Evolutionary conservation across 306 rosid genomes (phyloP).

Genomic region (Pueraria montana): DNA sequence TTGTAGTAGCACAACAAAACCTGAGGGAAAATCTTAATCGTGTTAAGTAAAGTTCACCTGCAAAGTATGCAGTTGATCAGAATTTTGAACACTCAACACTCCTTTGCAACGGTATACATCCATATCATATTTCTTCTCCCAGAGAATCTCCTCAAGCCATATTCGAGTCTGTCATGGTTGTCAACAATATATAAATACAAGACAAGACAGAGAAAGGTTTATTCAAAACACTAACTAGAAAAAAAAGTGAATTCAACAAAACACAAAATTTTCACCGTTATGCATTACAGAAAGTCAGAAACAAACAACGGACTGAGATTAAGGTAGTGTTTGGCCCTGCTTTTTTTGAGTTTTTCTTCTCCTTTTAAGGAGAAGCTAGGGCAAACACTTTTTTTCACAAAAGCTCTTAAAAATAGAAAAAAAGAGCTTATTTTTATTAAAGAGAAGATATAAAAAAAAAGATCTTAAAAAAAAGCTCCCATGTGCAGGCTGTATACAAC

Average conservation of each 20-base stretch:
- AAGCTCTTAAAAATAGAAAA: too few species aligned
- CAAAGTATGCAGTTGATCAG: slow-evolving; percentile 82
- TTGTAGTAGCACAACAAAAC: background rate
- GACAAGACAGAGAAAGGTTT: slow-evolving; percentile 21
- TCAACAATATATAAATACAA: slow-evolving; percentile 26
- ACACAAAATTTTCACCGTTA: slow-evolving; percentile 18
- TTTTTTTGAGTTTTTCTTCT: too few species aligned
- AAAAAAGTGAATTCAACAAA: slow-evolving; percentile 11
- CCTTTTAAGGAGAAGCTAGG: too few species aligned
- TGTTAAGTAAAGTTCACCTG: slow-evolving; percentile 66
- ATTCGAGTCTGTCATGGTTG: slow-evolving; percentile 63
- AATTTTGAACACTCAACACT: slow-evolving; percentile 67
- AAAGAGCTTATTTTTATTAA: too few species aligned
- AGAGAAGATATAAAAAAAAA: too few species aligned
- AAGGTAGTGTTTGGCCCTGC: too few species aligned
- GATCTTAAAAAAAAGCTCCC: too few species aligned
- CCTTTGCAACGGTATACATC: slow-evolving; percentile 97
- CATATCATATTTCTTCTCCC: slow-evolving; percentile 95
- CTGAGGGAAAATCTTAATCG: slow-evolving; percentile 23
- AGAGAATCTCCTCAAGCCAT: slow-evolving; percentile 97
- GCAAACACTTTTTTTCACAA: too few species aligned
- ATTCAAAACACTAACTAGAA: slow-evolving; percentile 21
- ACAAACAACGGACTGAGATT: background rate
- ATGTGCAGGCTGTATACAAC: too few species aligned
- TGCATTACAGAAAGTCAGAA: background rate